Evolutionary conservation across 2,329 filamentous ascomycete genomes (phyloP).

Genomic region (Diaporthe nobilis): DNA sequence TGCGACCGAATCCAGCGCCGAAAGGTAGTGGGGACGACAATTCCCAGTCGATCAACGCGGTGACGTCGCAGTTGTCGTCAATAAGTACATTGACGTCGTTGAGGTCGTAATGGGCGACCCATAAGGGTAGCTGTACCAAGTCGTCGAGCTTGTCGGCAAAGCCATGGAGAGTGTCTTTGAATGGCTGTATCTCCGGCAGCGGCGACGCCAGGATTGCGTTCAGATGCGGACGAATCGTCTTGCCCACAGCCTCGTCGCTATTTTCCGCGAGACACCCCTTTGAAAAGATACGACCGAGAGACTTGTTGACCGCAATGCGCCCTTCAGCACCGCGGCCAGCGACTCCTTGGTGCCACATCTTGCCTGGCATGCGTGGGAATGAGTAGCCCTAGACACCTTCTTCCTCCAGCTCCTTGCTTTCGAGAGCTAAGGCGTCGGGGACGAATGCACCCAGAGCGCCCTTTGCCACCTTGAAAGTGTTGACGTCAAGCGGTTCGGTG

Average conservation of each 20-base stretch:
- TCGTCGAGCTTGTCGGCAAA: neutral
- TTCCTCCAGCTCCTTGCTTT: neutral
- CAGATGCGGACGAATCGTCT: neutral
- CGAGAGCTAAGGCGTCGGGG: neutral
- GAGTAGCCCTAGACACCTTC: neutral
- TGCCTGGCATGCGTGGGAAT: neutral
- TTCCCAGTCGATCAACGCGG: constrained; percentile 12
- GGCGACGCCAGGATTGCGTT: neutral
- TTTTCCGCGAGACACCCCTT: neutral
- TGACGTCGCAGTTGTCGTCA: neutral
- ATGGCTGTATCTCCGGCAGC: neutral
- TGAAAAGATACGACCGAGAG: neutral
- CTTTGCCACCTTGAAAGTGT: neutral
- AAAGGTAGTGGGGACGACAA: neutral
- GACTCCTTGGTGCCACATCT: neutral
- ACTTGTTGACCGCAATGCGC: neutral
- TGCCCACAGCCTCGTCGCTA: neutral
- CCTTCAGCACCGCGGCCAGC: neutral
- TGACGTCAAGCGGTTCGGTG: neutral
- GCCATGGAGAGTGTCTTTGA: neutral
- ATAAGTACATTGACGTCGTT: neutral
- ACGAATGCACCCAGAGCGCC: neutral
- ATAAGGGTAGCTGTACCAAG: neutral
- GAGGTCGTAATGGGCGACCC: constrained; percentile 7
- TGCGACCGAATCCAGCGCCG: neutral